Percentiles rank a stretch among this genome's conserved stretches.
phyloP scores from a whole-genome alignment of 116 monocot species.

The Dioscorea cayenensis region DNA sequence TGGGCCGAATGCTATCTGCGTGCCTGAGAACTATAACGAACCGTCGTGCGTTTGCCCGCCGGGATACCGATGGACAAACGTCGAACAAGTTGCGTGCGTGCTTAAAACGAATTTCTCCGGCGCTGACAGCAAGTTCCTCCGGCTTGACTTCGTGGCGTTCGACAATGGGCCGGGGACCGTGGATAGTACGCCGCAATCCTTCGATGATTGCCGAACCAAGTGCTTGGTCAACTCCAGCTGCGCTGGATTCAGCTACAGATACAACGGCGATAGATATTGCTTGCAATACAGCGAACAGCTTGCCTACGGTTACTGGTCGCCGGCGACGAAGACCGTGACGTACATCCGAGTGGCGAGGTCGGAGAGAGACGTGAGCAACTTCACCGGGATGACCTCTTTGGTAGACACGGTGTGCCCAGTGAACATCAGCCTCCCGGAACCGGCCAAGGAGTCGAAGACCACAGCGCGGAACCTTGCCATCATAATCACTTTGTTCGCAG shows the following conservation, averaged over 20 bases:
- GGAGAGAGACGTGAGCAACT: slow-evolving; percentile 21
- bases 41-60: slow-evolving; percentile 41
- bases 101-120: slow-evolving; percentile 4
- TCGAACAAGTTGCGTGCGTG: slow-evolving; percentile 7
- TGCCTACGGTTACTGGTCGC: slow-evolving; percentile 49
- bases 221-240: slow-evolving; percentile 41
- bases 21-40: slow-evolving; percentile 15
- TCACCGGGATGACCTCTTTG: slow-evolving; percentile 43
- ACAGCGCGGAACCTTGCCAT: slow-evolving; percentile 36
- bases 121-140: slow-evolving; percentile 27
- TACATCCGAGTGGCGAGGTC: slow-evolving; percentile 37
- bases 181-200: slow-evolving; percentile 5
- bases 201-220: slow-evolving; percentile 11
- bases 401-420: slow-evolving; percentile 56
- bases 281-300: slow-evolving; percentile 10
- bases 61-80: slow-evolving; percentile 18
- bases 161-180: background rate
- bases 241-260: slow-evolving; percentile 47
- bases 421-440: slow-evolving; percentile 22
- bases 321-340: slow-evolving; percentile 17
- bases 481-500: slow-evolving; percentile 31
- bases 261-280: slow-evolving; percentile 23
- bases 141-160: slow-evolving; percentile 42
- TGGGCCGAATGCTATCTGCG: slow-evolving; percentile 22
- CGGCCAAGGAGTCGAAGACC: slow-evolving; percentile 19